Conservation (phyloP, 2,329 filamentous ascomycete species). For the Trichoderma citrinoviride region DNA sequence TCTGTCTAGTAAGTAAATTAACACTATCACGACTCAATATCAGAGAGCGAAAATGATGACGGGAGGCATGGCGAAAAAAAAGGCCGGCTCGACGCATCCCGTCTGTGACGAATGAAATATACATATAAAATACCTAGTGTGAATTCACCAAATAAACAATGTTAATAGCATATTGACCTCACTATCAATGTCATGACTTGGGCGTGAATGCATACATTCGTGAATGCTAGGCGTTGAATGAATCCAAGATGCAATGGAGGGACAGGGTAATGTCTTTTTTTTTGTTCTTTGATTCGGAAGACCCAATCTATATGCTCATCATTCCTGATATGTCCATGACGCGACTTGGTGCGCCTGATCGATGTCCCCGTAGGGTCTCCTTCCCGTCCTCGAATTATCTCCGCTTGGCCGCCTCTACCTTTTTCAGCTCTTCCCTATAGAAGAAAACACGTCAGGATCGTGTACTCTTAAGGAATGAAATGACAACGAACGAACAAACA, state of each 20-base stretch:
- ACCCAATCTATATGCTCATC: conserved; percentile 15
- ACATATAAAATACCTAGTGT: conserved; percentile 7
- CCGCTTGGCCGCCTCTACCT: conserved; percentile 76
- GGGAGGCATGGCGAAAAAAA: conserved; percentile 30
- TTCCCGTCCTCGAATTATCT: conserved; percentile 40
- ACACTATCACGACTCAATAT: not conserved
- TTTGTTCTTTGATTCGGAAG: conserved; percentile 17
- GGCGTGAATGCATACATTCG: too few relatives aligned
- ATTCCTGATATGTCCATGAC: conserved; percentile 3
- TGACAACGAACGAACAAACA: not conserved
- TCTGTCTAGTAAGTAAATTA: conserved; percentile 70
- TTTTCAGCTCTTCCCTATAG: conserved; percentile 83
- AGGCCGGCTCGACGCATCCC: conserved; percentile 36
- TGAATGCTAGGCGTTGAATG: not conserved
- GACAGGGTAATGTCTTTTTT: conserved; percentile 10
- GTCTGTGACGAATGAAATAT: conserved; percentile 32
- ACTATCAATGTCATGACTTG: not conserved
- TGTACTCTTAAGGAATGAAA: conserved; percentile 10
- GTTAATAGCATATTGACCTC: not conserved
- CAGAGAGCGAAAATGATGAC: conserved; percentile 30
- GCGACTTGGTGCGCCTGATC: not conserved
- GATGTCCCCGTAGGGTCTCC: conserved; percentile 20
- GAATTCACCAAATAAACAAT: conserved; percentile 1
- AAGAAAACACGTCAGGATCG: conserved; percentile 22
- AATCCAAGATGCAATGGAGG: not conserved